phyloP scores from a whole-genome alignment of 805 yeast species.

The Clavispora phyllophila region DNA sequence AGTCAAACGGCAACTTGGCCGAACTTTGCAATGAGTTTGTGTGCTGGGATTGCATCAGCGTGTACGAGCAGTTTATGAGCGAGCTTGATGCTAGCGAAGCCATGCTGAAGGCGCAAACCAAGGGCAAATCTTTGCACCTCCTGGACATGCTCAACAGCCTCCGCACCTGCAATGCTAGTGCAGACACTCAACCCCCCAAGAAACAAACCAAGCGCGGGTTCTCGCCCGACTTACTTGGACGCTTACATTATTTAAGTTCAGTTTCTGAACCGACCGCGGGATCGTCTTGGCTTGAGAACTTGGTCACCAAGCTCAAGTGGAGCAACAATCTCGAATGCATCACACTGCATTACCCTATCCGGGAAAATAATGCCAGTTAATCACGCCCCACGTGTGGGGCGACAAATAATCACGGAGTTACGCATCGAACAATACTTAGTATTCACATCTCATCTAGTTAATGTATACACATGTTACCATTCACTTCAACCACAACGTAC shows the following conservation, averaged over 20 bases:
- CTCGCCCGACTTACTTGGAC: slow-evolving; percentile 22
- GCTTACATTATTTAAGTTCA: slow-evolving; percentile 14
- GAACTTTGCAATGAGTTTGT: slow-evolving; percentile 49
- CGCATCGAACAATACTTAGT: no score
- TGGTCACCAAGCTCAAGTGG: slow-evolving; percentile 8
- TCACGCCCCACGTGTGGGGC: slow-evolving; percentile 15
- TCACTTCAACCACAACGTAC: no score
- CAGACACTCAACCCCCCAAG: not conserved
- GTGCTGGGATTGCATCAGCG: slow-evolving; percentile 56
- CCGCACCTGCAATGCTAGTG: not conserved
- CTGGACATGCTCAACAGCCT: slow-evolving; percentile 1
- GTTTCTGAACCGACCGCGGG: slow-evolving; percentile 9
- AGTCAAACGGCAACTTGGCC: slow-evolving; percentile 5
- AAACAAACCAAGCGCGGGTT: slow-evolving; percentile 23
- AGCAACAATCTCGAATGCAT: slow-evolving; percentile 1
- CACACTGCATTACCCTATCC: slow-evolving; percentile 5
- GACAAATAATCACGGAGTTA: not conserved
- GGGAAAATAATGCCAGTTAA: slow-evolving; percentile 16
- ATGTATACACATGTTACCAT: no score
- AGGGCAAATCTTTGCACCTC: not conserved
- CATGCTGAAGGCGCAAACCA: not conserved
- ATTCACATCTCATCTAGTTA: no score
- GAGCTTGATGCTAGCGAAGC: slow-evolving; percentile 21
- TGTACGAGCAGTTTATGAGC: slow-evolving; percentile 48
- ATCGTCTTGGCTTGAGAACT: slow-evolving; percentile 7